Evolutionary conservation across 148 eudicot genomes (phyloP).

Genomic region (Polygonum maritimum): DNA sequence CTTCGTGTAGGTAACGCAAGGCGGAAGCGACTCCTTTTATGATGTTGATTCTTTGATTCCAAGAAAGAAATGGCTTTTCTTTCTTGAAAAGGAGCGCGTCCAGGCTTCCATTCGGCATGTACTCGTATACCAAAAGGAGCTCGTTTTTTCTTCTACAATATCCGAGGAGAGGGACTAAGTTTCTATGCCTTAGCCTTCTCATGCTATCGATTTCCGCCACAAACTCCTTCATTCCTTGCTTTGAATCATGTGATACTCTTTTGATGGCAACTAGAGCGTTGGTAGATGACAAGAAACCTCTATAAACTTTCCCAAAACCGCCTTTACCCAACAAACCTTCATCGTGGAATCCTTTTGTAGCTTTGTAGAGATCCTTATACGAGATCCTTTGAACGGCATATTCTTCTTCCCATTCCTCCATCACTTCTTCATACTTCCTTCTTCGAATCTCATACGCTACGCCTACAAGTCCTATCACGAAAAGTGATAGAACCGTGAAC

Average conservation of each 20-base stretch:
- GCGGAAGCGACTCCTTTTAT: constrained; percentile 22
- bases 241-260: constrained; percentile 8
- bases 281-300: not conserved
- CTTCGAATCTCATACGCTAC: not conserved
- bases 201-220: constrained; percentile 11
- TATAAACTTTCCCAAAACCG: not conserved
- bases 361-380: not conserved
- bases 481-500: not conserved
- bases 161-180: constrained; percentile 28
- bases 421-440: not conserved
- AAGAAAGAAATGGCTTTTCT: constrained; percentile 5
- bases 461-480: not conserved
- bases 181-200: constrained; percentile 25
- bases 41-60: constrained; percentile 13
- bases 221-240: constrained; percentile 12
- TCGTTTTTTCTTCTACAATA: constrained; percentile 22
- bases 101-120: constrained; percentile 30
- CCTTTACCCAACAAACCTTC: not conserved
- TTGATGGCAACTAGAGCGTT: not conserved
- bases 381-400: not conserved
- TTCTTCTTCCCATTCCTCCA: not conserved
- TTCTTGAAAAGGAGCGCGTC: constrained; percentile 18
- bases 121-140: constrained; percentile 22
- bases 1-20: constrained; percentile 20
- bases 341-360: constrained; percentile 1